Conservation (phyloP, 83 land plant genomes). For the Thuja plicata region DNA sequence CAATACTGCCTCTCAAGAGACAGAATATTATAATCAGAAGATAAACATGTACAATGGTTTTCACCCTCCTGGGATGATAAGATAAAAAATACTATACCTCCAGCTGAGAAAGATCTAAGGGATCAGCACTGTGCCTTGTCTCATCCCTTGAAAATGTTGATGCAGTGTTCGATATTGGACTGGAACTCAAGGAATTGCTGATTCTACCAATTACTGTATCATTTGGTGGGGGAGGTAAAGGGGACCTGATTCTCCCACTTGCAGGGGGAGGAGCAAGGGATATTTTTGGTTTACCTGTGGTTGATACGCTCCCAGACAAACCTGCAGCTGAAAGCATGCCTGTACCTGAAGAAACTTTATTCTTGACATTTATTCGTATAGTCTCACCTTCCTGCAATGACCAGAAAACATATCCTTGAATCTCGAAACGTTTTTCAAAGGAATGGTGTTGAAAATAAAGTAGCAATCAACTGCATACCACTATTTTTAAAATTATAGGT, state of each 20-base stretch:
- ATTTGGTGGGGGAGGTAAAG: slow-evolving; percentile 86
- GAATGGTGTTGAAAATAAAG: neutral
- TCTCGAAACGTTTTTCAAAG: neutral
- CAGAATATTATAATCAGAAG: neutral
- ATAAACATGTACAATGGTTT: neutral
- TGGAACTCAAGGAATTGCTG: slow-evolving; percentile 13
- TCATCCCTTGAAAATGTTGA: slow-evolving; percentile 23
- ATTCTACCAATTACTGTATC: slow-evolving; percentile 61
- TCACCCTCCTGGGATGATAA: neutral
- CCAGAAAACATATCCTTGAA: slow-evolving; percentile 7
- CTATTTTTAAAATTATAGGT: neutral
- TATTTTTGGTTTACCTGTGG: slow-evolving; percentile 28
- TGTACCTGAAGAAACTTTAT: slow-evolving; percentile 52
- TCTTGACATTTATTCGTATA: slow-evolving; percentile 76
- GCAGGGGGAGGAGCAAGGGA: slow-evolving; percentile 79
- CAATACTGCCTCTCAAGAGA: neutral
- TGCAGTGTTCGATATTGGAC: slow-evolving; percentile 15
- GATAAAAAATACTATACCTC: slow-evolving; percentile 35
- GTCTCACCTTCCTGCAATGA: slow-evolving; percentile 74
- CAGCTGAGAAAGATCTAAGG: slow-evolving; percentile 65
- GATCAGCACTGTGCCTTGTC: slow-evolving; percentile 26
- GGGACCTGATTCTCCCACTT: slow-evolving; percentile 49
- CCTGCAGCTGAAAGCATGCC: slow-evolving; percentile 80
- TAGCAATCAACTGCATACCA: neutral
- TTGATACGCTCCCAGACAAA: slow-evolving; percentile 33